These are phyloP conservation scores for Podospora sp. DNA, from an alignment of 495 filamentous ascomycete species.

Conservation along the genomic window DNA sequence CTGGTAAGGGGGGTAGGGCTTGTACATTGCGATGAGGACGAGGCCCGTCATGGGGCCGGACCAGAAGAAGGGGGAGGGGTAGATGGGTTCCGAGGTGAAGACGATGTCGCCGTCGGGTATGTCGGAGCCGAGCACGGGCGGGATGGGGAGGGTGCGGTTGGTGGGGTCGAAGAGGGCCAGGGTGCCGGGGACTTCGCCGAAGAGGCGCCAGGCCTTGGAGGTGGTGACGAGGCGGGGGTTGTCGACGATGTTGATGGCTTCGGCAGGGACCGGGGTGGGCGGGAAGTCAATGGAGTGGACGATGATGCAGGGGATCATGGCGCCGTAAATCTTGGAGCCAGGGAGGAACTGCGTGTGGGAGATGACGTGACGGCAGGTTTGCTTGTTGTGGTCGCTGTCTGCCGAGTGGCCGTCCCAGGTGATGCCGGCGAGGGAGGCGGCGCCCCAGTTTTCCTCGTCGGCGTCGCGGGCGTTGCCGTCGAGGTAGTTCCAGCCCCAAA, in stretches of 20 bases:
- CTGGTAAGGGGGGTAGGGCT: neutral
- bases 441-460: neutral
- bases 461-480: neutral
- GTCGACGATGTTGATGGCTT: neutral
- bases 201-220: neutral
- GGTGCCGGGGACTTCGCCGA: slow-evolving; percentile 4
- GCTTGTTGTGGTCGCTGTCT: neutral
- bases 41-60: slow-evolving; percentile 5
- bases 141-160: slow-evolving; percentile 7
- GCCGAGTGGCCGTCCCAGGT: neutral
- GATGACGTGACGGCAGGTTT: slow-evolving; percentile 12
- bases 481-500: neutral
- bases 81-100: neutral
- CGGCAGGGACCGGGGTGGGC: neutral
- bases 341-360: slow-evolving; percentile 3
- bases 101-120: neutral
- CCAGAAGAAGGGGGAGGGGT: slow-evolving; percentile 13
- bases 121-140: slow-evolving; percentile 2
- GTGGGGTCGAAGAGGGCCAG: slow-evolving; percentile 11
- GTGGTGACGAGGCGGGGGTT: neutral
- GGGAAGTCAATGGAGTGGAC: slow-evolving; percentile 8
- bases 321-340: slow-evolving; percentile 4
- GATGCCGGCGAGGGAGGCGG: slow-evolving; percentile 1
- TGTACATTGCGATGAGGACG: neutral
- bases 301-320: slow-evolving; percentile 8